Conservation (phyloP, 345 rosid species). For the Citrus unshiu region DNA sequence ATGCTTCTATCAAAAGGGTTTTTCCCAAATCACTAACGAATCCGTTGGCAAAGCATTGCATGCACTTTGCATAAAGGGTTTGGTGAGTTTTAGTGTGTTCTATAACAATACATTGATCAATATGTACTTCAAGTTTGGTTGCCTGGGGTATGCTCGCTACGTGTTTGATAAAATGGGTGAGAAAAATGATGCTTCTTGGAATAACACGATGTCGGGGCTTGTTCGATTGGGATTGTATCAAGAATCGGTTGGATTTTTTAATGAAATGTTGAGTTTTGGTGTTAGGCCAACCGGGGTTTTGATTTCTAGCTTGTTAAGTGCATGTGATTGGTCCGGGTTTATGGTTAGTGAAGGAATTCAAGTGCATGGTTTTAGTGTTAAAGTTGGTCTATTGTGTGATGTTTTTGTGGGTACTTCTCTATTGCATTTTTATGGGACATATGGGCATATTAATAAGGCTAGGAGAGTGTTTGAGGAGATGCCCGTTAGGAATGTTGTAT, state of each 20-base stretch:
- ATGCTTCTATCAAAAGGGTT: constrained; percentile 64
- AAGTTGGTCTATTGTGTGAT: constrained; percentile 57
- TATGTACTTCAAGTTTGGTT: constrained; percentile 62
- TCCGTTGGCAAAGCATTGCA: constrained; percentile 64
- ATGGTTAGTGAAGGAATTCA: constrained; percentile 67
- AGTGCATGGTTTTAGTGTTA: constrained; percentile 55
- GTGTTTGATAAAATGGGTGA: constrained; percentile 72
- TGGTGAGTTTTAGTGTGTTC: constrained; percentile 39
- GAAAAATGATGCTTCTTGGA: constrained; percentile 80
- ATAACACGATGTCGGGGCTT: constrained; percentile 69
- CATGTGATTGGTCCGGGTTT: constrained; percentile 60
- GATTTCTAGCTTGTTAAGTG: constrained; percentile 69
- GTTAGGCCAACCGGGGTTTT: constrained; percentile 54
- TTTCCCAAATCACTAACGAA: constrained; percentile 60
- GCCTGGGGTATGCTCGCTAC: constrained; percentile 39
- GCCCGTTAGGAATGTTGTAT: constrained; percentile 71
- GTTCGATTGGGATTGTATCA: constrained; percentile 48
- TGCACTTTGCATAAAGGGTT: constrained; percentile 61
- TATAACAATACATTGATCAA: constrained; percentile 59
- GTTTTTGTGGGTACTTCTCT: constrained; percentile 79
- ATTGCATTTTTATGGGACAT: constrained; percentile 70
- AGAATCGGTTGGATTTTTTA: constrained; percentile 43
- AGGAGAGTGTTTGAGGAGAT: constrained; percentile 76
- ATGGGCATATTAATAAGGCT: constrained; percentile 44
- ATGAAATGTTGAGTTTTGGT: constrained; percentile 39